phyloP scores from a whole-genome alignment of 2,329 filamentous ascomycete genomes.

The Ceratocystis destructans region DNA sequence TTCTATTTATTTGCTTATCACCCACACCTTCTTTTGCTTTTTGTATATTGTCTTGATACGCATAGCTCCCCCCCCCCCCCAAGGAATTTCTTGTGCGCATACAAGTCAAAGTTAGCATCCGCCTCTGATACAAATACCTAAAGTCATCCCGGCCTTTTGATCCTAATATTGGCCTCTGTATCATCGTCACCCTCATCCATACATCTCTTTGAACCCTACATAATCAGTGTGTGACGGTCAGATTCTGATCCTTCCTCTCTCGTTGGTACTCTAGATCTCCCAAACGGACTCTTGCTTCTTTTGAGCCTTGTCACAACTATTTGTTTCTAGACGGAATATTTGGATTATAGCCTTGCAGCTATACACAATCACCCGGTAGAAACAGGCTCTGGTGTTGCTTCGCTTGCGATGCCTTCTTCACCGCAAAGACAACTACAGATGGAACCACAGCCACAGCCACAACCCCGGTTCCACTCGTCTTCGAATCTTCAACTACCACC shows the following conservation, averaged over 20 bases:
- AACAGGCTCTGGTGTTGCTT: not conserved
- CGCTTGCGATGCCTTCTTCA: not conserved
- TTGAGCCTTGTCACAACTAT: not conserved
- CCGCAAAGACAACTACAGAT: not conserved
- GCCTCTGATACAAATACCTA: not conserved
- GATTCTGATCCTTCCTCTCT: not conserved
- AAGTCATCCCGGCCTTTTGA: not conserved
- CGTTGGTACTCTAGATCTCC: not conserved
- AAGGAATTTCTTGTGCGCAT: not conserved
- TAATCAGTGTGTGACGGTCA: not conserved
- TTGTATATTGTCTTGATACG: not conserved
- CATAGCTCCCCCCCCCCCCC: not conserved
- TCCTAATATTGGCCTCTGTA: not conserved
- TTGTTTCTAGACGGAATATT: not conserved
- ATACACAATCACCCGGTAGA: not conserved
- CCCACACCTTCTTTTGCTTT: not conserved
- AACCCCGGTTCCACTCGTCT: not conserved
- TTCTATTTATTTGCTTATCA: not conserved
- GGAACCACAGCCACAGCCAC: not conserved
- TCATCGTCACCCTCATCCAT: not conserved
- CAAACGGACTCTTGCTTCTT: not conserved
- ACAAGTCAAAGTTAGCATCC: not conserved
- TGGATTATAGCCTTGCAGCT: not conserved
- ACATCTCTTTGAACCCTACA: not conserved
- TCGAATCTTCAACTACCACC: not conserved